phyloP scores from a whole-genome alignment of 768 basidiomycete genomes.

The Artomyces pyxidatus region DNA sequence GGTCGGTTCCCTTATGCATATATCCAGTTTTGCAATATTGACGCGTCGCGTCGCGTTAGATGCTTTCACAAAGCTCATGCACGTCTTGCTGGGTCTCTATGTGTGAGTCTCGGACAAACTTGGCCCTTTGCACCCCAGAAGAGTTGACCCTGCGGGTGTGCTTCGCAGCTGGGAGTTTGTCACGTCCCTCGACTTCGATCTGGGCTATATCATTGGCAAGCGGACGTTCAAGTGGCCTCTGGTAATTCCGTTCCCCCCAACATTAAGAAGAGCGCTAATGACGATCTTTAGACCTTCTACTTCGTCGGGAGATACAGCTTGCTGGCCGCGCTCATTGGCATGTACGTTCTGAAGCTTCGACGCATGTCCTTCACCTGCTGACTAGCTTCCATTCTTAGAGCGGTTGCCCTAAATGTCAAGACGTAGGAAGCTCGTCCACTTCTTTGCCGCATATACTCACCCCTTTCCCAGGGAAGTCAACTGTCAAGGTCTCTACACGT shows the following conservation, averaged over 20 bases:
- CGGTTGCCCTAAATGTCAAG: constrained; percentile 31
- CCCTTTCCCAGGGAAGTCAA: constrained; percentile 26
- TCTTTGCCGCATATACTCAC: neutral
- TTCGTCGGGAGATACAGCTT: constrained; percentile 37
- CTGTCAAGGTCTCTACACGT: constrained; percentile 40
- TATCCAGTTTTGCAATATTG: neutral
- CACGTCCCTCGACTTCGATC: constrained; percentile 36
- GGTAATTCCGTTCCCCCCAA: constrained; percentile 20
- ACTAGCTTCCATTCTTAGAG: constrained; percentile 12
- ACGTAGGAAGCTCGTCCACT: constrained; percentile 18
- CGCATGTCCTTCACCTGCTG: neutral
- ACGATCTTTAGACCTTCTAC: constrained; percentile 37
- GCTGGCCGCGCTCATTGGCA: constrained; percentile 38
- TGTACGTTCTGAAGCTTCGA: constrained; percentile 25
- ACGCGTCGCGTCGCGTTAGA: constrained; percentile 23
- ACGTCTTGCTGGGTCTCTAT: constrained; percentile 37
- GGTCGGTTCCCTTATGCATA: constrained; percentile 20
- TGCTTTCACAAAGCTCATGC: constrained; percentile 33
- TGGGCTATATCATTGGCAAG: constrained; percentile 31
- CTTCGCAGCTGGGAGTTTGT: constrained; percentile 34
- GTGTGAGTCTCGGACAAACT: constrained; percentile 25
- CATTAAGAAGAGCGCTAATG: too few species aligned
- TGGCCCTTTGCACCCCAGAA: neutral
- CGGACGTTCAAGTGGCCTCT: constrained; percentile 40
- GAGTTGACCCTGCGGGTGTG: neutral